phyloP scores from a whole-genome alignment of 306 rosid species.

The Inga oerstediana region DNA sequence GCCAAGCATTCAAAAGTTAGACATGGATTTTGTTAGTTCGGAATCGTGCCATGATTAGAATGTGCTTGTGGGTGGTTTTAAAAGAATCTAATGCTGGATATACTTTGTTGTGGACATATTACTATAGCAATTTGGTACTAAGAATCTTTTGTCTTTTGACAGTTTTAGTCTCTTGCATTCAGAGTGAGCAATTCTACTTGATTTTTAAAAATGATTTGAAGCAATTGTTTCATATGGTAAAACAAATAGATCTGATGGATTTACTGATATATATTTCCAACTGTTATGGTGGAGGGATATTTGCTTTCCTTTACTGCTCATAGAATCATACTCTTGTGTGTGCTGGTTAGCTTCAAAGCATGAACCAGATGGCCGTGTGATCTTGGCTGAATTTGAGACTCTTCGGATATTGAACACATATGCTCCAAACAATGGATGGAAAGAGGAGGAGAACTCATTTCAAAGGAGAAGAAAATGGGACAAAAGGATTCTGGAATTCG shows the following conservation, averaged over 20 bases:
- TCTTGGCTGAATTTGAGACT: constrained; percentile 86
- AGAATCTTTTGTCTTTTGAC: background rate
- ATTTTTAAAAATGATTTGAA: background rate
- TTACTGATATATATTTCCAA: constrained; percentile 7
- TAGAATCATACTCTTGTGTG: constrained; percentile 32
- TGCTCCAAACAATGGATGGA: constrained; percentile 97
- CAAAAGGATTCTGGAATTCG: constrained; percentile 84
- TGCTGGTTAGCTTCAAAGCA: constrained; percentile 81
- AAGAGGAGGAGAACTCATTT: constrained; percentile 92
- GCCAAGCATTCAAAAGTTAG: constrained; percentile 26
- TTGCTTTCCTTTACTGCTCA: constrained; percentile 25
- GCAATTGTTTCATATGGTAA: background rate
- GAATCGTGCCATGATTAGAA: background rate
- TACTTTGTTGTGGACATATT: background rate
- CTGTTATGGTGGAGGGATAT: constrained; percentile 9
- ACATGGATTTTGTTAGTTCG: background rate
- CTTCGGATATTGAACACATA: constrained; percentile 84
- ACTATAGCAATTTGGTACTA: constrained; percentile 11
- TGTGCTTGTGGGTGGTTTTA: constrained; percentile 8
- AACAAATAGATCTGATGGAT: background rate
- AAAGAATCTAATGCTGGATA: constrained; percentile 3
- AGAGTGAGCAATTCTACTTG: constrained; percentile 6
- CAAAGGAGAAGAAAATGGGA: constrained; percentile 98
- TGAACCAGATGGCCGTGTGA: constrained; percentile 92
- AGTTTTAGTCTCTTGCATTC: background rate